phyloP scores from a whole-genome alignment of 129 eudicot species.

The Chrysanthemum lavandulifolium region DNA sequence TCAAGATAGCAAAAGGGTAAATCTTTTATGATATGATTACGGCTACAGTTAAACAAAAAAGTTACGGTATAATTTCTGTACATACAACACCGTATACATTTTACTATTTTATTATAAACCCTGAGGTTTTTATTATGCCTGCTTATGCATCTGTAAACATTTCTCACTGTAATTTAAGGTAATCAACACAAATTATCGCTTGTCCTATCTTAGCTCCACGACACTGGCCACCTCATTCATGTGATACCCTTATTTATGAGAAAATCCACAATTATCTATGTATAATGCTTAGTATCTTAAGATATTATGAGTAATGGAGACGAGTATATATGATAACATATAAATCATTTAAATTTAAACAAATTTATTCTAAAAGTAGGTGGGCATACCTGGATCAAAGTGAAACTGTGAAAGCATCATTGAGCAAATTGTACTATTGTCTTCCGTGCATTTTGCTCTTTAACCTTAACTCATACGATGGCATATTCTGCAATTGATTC shows the following conservation, averaged over 20 bases:
- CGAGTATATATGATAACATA: background rate
- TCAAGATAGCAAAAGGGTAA: background rate
- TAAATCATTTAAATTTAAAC: background rate
- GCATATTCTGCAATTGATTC: slow-evolving; percentile 5
- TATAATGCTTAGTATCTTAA: background rate
- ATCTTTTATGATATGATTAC: background rate
- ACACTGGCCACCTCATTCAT: slow-evolving; percentile 9
- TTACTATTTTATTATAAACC: background rate
- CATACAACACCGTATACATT: background rate
- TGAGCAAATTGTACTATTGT: slow-evolving; percentile 12
- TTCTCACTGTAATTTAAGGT: no score
- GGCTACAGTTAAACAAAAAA: background rate
- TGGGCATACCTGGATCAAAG: slow-evolving; percentile 15
- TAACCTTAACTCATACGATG: slow-evolving; percentile 8
- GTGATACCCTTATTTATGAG: background rate
- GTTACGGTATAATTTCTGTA: background rate
- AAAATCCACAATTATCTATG: background rate
- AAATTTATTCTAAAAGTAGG: slow-evolving; percentile 8
- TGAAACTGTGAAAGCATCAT: slow-evolving; percentile 1
- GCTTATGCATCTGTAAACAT: no score
- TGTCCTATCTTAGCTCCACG: slow-evolving; percentile 2
- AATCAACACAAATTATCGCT: background rate
- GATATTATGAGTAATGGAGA: background rate
- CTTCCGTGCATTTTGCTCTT: slow-evolving; percentile 13
- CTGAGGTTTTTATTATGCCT: no score